Percentiles rank a stretch among this genome's conserved stretches.
Conservation (phyloP, 148 eudicot species). For the Persicaria tinctoria region DNA sequence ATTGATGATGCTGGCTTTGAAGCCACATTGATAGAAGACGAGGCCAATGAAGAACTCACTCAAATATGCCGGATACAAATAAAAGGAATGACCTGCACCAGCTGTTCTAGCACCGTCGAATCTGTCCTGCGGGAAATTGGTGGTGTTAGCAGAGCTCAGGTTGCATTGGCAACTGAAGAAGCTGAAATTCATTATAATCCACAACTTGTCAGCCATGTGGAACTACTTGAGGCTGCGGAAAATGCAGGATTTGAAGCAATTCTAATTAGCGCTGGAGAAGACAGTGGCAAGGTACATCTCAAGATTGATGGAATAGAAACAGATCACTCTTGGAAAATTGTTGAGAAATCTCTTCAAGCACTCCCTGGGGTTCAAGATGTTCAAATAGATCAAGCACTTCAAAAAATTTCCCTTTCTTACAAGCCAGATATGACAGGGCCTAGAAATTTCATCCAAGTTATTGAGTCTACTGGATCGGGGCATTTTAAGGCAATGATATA, state of each 20-base stretch:
- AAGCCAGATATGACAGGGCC: constrained; percentile 80
- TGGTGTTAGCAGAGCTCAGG: constrained; percentile 73
- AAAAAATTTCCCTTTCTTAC: constrained; percentile 58
- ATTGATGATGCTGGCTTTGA: constrained; percentile 56
- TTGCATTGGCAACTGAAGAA: constrained; percentile 79
- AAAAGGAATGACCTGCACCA: constrained; percentile 80
- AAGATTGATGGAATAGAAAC: constrained; percentile 50
- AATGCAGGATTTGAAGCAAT: constrained; percentile 69
- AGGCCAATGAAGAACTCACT: constrained; percentile 30
- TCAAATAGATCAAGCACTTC: constrained; percentile 35
- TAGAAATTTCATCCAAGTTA: constrained; percentile 57
- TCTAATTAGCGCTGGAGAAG: constrained; percentile 75
- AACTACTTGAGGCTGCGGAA: constrained; percentile 48
- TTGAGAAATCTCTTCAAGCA: constrained; percentile 53
- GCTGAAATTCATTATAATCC: constrained; percentile 76
- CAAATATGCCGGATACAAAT: constrained; percentile 61
- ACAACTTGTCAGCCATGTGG: constrained; percentile 35
- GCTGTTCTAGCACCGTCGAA: constrained; percentile 76
- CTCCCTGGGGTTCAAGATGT: constrained; percentile 68
- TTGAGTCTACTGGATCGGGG: constrained; percentile 60
- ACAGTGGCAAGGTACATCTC: constrained; percentile 48
- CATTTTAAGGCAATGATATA: constrained; percentile 56
- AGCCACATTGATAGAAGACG: constrained; percentile 57
- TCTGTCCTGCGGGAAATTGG: constrained; percentile 37
- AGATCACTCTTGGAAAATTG: constrained; percentile 37